Evolutionary conservation across 345 rosid species (phyloP).

Genomic region (Pelargonium nanum): DNA sequence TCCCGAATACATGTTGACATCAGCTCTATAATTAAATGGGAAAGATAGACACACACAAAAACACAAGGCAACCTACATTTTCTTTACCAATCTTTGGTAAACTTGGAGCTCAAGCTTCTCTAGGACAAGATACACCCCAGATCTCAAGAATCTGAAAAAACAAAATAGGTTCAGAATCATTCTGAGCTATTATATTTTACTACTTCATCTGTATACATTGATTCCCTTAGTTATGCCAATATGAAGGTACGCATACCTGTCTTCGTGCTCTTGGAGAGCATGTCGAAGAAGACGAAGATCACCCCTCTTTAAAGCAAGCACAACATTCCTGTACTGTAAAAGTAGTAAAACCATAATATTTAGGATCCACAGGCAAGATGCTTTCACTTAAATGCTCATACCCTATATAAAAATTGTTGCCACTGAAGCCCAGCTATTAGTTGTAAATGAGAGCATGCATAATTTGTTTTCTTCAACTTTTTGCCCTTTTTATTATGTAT

Average conservation of each 20-base stretch:
- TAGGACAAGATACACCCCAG: constrained; percentile 88
- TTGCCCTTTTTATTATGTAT: no score
- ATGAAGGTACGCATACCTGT: constrained; percentile 36
- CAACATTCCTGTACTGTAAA: constrained; percentile 61
- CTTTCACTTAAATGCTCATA: not conserved
- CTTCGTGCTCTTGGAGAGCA: constrained; percentile 85
- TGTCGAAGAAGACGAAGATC: constrained; percentile 81
- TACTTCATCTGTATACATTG: not conserved
- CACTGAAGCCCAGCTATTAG: not conserved
- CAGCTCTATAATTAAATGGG: not conserved
- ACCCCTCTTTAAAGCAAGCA: constrained; percentile 63
- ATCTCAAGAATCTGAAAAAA: constrained; percentile 61
- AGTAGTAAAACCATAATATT: constrained; percentile 9
- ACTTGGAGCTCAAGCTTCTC: constrained; percentile 99
- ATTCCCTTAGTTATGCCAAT: constrained; percentile 5
- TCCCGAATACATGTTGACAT: not conserved
- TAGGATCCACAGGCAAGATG: not conserved
- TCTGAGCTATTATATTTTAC: not conserved
- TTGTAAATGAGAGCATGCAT: no score
- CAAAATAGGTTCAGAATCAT: constrained; percentile 1
- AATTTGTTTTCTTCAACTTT: no score
- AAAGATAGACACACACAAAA: not conserved
- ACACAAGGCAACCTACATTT: constrained; percentile 47
- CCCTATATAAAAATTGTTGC: not conserved
- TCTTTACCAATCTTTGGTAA: constrained; percentile 81